A percentile compares a stretch with the other conserved stretches of the same genome.
These are phyloP conservation scores for Phytophthora hybrid DNA, from an alignment of 352 stramenopile species.

Conservation along the genomic window DNA sequence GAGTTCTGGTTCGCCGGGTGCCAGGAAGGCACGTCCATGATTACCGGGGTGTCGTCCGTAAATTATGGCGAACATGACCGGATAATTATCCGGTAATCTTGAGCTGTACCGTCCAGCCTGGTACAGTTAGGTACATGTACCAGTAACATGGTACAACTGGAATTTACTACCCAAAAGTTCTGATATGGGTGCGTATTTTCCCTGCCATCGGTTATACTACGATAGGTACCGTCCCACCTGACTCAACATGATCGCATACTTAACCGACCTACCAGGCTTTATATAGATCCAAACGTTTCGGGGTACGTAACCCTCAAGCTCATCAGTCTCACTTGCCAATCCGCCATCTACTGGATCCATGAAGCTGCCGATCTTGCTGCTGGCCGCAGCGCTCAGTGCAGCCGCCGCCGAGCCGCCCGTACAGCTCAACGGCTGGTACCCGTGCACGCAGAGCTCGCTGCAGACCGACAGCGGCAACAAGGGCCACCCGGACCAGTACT, in stretches of 20 bases:
- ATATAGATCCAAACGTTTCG: neutral
- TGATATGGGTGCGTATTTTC: conserved; percentile 18
- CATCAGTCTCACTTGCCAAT: conserved; percentile 21
- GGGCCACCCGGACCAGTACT: conserved; percentile 48
- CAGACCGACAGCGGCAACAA: conserved; percentile 28
- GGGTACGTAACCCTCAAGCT: too few species aligned
- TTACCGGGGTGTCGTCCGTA: neutral
- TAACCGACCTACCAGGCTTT: neutral
- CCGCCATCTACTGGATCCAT: conserved; percentile 18
- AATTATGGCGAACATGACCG: too few species aligned
- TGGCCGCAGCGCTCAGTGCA: conserved; percentile 3
- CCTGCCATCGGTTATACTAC: conserved; percentile 15
- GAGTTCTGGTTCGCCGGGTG: conserved; percentile 75
- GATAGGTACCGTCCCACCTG: conserved; percentile 3
- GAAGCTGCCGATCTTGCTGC: conserved; percentile 14
- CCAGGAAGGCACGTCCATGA: conserved; percentile 81
- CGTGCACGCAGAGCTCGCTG: conserved; percentile 50
- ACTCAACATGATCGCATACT: neutral
- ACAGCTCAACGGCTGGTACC: conserved; percentile 70
- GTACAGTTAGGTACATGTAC: neutral
- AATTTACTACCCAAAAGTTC: neutral
- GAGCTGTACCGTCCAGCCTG: too few species aligned
- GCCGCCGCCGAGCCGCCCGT: conserved; percentile 29
- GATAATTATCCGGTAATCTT: too few species aligned
- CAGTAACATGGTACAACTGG: neutral